Evolutionary conservation across 352 stramenopile species (phyloP).

Genomic region (Salisapilia sapeloensis): DNA sequence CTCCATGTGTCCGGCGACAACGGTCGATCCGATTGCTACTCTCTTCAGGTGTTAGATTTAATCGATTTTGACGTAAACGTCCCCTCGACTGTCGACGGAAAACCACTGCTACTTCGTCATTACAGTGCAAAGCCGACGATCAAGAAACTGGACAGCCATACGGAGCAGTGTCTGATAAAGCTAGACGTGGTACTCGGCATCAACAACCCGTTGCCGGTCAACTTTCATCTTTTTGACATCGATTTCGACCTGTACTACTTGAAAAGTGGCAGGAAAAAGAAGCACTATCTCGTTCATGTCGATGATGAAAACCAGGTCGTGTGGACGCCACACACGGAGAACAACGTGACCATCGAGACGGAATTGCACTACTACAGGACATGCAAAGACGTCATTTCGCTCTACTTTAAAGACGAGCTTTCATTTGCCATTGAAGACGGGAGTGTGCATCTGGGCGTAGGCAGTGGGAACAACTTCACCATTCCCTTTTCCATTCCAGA

Average conservation of each 20-base stretch:
- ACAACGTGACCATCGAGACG: constrained; percentile 37
- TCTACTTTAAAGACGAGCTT: constrained; percentile 48
- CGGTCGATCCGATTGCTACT: constrained; percentile 27
- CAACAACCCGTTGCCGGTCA: constrained; percentile 67
- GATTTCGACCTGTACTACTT: constrained; percentile 58
- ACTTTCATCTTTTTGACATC: constrained; percentile 48
- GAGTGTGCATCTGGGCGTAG: constrained; percentile 28
- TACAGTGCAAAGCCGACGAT: constrained; percentile 38
- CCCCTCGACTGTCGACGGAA: constrained; percentile 50
- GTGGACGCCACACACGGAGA: constrained; percentile 44
- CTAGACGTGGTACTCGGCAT: constrained; percentile 51
- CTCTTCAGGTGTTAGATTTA: constrained; percentile 43
- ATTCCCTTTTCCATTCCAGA: constrained; percentile 51
- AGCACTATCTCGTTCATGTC: constrained; percentile 26
- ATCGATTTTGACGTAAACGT: constrained; percentile 41
- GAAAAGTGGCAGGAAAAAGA: constrained; percentile 5
- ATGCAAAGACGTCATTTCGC: constrained; percentile 38
- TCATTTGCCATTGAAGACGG: constrained; percentile 50
- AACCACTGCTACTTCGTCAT: constrained; percentile 42
- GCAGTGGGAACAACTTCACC: constrained; percentile 44
- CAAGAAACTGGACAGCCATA: constrained; percentile 62
- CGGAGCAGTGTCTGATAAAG: constrained; percentile 45
- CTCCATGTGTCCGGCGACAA: constrained; percentile 45
- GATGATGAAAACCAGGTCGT: constrained; percentile 24
- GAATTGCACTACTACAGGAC: constrained; percentile 36